Base-by-base conservation (phyloP, 2,329 filamentous ascomycete genomes). In the Stachybotrys chlorohalonatus region DNA sequence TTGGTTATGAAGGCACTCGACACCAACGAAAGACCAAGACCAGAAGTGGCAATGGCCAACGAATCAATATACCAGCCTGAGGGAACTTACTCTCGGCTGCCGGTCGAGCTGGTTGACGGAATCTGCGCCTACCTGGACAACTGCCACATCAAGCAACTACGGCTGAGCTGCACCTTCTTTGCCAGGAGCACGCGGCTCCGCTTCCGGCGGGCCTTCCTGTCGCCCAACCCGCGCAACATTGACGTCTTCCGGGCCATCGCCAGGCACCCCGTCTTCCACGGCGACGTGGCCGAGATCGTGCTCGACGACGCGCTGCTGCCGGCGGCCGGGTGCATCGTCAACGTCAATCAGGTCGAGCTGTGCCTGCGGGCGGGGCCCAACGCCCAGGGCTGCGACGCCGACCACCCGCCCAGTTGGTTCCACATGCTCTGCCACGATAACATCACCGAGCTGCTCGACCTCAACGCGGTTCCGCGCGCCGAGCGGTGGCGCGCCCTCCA, bases 221-320 rank as follows among this genome's bases (percentile, higher is more conserved):
- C 61, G 0, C 11, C 60, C 2, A 57, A 62, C 24, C 54, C 42
- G 2, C 53, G n/a, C 13, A 53, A 64, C 24, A 56, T 63, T 1
- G 42, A 57, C 5, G 58, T 62, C 6, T 60, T 64, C 5, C 49
- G 31, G 6, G 51, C 54, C 4, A 51, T 64, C 11, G 59, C 58
- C 1, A 48, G 55, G 5, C 55, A 62, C n/a, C 53, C 60, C 1
- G 0, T 15, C 6, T 60, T 56, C n/a, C 49, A 59, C 6, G 11
- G 54, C 1, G 9, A 52, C 0, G 45, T 64, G 5, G 31, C 45
- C 2, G 56, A 61, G 49, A 52, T 63, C 4, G 47, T 64, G 1
- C 62, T 58, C 15, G 62, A 64, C 47, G 61, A 64, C 31, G 58
- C 59, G 6, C 49, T 36, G n/a, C 31, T 51, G n/a, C 49, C 49